Evolutionary conservation across 2,329 filamentous ascomycete genomes (phyloP).

Genomic region (Raffaelea deltoideospora): DNA sequence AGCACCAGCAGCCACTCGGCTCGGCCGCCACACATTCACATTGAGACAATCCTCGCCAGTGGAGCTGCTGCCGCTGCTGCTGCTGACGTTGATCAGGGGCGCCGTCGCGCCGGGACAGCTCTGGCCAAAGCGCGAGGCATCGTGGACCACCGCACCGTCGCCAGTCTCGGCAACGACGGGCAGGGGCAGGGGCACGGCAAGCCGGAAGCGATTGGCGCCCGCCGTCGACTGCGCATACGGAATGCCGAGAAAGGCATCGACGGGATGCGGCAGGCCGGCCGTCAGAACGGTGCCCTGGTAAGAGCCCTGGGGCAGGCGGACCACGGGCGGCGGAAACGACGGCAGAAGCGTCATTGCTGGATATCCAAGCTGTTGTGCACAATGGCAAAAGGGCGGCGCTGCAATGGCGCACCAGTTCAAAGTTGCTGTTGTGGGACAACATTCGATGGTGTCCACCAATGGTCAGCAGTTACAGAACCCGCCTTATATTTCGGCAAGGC

Average conservation of each 20-base stretch:
- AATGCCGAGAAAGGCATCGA: constrained; percentile 34
- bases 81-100: constrained; percentile 9
- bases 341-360: neutral
- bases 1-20: neutral
- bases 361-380: no score
- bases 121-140: constrained; percentile 5
- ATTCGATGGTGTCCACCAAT: no score
- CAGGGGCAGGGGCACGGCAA: constrained; percentile 20
- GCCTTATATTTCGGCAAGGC: no score
- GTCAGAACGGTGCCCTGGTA: constrained; percentile 18
- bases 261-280: constrained; percentile 7
- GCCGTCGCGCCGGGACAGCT: constrained; percentile 2
- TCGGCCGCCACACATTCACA: constrained; percentile 32
- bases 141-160: neutral
- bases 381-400: no score
- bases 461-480: no score
- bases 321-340: constrained; percentile 10
- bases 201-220: constrained; percentile 29
- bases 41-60: constrained; percentile 39
- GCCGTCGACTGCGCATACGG: constrained; percentile 29
- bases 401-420: no score
- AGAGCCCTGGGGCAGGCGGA: constrained; percentile 22
- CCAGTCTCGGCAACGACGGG: constrained; percentile 3
- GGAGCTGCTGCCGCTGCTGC: no score
- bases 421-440: no score